Evolutionary conservation across 2,329 filamentous ascomycete species (phyloP).

Genomic region (Cercospora berteroae): DNA sequence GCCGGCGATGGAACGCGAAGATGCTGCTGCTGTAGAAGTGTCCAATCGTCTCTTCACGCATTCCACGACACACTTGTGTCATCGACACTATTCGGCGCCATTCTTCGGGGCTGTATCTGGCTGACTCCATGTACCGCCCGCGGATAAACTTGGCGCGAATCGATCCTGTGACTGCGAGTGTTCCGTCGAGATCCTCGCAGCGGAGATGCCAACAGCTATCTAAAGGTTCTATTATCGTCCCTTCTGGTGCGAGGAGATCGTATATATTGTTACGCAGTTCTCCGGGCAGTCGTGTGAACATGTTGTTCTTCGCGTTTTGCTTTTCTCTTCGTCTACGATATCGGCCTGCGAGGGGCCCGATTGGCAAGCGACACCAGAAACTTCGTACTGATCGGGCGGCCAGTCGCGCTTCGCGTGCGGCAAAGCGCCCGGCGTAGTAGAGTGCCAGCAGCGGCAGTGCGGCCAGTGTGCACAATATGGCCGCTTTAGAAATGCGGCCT

Average conservation of each 20-base stretch:
- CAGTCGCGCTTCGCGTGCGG: background rate
- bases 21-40: background rate
- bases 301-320: background rate
- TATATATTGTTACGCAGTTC: background rate
- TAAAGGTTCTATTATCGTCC: background rate
- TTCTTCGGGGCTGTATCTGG: background rate
- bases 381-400: background rate
- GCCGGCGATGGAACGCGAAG: background rate
- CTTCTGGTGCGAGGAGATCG: background rate
- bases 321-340: background rate
- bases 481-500: background rate
- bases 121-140: background rate
- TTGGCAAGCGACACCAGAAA: background rate
- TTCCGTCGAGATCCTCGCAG: background rate
- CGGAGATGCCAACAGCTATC: background rate
- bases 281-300: background rate
- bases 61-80: background rate
- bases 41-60: background rate
- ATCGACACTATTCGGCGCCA: background rate
- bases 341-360: background rate
- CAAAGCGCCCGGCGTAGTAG: background rate
- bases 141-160: background rate
- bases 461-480: background rate
- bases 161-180: background rate
- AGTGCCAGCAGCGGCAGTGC: background rate